A percentile compares a stretch with the other conserved stretches of the same genome.
These are phyloP conservation scores for Cytidiella melzeri DNA, from an alignment of 768 basidiomycete genomes.

Conservation along the genomic window DNA sequence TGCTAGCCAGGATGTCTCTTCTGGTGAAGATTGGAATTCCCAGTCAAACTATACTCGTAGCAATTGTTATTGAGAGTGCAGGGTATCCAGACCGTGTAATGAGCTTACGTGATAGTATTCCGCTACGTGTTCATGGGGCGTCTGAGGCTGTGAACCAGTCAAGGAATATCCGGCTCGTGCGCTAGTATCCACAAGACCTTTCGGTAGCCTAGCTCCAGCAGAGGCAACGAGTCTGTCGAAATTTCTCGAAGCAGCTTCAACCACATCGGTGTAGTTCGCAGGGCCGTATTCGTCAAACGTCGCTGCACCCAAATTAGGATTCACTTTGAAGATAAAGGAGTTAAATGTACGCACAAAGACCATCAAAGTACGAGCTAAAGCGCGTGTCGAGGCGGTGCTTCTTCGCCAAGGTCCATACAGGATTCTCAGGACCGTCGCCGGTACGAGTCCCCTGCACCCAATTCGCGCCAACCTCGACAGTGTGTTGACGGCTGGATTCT, in stretches of 20 bases:
- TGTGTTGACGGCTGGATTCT: slow-evolving; percentile 27
- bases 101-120: slow-evolving; percentile 48
- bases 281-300: slow-evolving; percentile 49
- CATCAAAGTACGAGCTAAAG: slow-evolving; percentile 38
- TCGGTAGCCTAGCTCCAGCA: slow-evolving; percentile 42
- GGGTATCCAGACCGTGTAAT: neutral
- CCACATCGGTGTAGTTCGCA: slow-evolving; percentile 40
- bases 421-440: slow-evolving; percentile 47
- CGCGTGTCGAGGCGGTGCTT: slow-evolving; percentile 46
- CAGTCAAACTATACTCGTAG: slow-evolving; percentile 30
- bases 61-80: neutral
- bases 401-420: slow-evolving; percentile 50
- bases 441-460: slow-evolving; percentile 53
- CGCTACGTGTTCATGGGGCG: slow-evolving; percentile 41
- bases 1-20: slow-evolving; percentile 59
- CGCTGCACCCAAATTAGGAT: slow-evolving; percentile 27
- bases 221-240: slow-evolving; percentile 35
- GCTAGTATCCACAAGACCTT: slow-evolving; percentile 47
- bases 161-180: slow-evolving; percentile 49
- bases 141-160: slow-evolving; percentile 38
- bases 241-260: slow-evolving; percentile 35
- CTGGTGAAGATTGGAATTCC: slow-evolving; percentile 56
- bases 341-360: slow-evolving; percentile 31
- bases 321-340: neutral
- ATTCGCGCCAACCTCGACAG: slow-evolving; percentile 53